phyloP scores from a whole-genome alignment of 2,329 filamentous ascomycete genomes.

The Elsinoe fawcettii region DNA sequence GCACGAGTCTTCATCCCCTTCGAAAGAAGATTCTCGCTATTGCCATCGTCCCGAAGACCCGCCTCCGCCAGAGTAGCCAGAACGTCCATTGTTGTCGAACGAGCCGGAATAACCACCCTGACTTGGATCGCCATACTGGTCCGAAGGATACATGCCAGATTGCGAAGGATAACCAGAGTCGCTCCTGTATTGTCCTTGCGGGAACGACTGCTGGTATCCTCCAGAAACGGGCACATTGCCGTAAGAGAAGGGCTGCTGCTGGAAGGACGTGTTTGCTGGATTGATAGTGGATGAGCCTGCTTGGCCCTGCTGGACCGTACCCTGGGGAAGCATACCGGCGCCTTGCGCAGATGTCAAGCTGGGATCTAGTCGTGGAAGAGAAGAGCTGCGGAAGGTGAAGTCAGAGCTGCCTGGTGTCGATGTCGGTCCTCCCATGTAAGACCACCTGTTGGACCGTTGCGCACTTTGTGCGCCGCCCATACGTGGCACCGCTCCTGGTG shows the following conservation, averaged over 20 bases:
- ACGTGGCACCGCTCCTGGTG: conserved; percentile 6
- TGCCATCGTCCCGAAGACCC: conserved; percentile 9
- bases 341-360: conserved; percentile 9
- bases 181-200: conserved; percentile 10
- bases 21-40: not conserved
- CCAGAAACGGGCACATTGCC: conserved; percentile 3
- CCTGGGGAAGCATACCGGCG: conserved; percentile 12
- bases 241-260: conserved; percentile 15
- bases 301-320: conserved; percentile 11
- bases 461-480: conserved; percentile 6
- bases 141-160: conserved; percentile 8
- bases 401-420: not conserved
- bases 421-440: conserved; percentile 1
- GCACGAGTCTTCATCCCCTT: not conserved
- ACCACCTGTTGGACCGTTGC: conserved; percentile 2
- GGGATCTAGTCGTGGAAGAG: conserved; percentile 11
- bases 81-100: conserved; percentile 12
- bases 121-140: conserved; percentile 12
- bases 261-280: conserved; percentile 5
- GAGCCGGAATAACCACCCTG: conserved; percentile 12
- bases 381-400: conserved; percentile 11
- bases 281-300: conserved; percentile 7
- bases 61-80: conserved; percentile 8
- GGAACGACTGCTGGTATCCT: conserved; percentile 8
- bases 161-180: conserved; percentile 11